Conservation (phyloP, 2,329 filamentous ascomycete species). For the Fusarium udum region DNA sequence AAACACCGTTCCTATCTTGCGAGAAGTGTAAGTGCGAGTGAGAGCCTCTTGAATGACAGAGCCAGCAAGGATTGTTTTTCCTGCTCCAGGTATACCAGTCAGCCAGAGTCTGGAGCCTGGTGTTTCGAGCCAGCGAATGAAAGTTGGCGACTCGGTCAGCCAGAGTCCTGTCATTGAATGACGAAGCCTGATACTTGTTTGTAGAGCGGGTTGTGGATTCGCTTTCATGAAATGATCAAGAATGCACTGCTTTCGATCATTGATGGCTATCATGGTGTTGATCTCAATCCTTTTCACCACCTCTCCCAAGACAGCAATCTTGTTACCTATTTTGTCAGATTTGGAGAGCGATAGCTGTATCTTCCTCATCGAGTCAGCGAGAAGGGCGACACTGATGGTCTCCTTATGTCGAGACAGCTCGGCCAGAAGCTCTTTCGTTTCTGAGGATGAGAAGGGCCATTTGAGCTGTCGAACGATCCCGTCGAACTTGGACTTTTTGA, state of each 20-base stretch:
- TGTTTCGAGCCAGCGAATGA: constrained; percentile 2
- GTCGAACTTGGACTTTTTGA: background rate
- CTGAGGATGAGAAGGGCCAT: constrained; percentile 22
- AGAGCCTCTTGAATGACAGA: constrained; percentile 1
- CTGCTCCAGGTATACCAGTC: constrained; percentile 13
- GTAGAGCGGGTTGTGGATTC: background rate
- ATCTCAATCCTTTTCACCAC: constrained; percentile 1
- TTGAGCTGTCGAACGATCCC: background rate
- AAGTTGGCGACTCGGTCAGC: background rate
- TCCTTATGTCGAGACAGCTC: constrained; percentile 24
- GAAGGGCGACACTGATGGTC: constrained; percentile 6
- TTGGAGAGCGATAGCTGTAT: background rate
- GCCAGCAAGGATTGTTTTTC: constrained; percentile 21
- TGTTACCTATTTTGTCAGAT: background rate
- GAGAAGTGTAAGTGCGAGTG: background rate
- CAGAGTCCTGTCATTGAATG: constrained; percentile 14
- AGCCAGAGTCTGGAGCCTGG: constrained; percentile 17
- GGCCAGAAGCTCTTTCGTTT: constrained; percentile 5
- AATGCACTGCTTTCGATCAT: background rate
- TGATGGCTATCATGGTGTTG: background rate
- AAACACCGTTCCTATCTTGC: background rate
- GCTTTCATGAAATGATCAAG: constrained; percentile 5
- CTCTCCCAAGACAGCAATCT: background rate
- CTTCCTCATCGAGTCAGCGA: constrained; percentile 16
- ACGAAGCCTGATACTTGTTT: constrained; percentile 1